Base-by-base conservation (phyloP, 352 stramenopile species). In the Aphanomyces euteiches region DNA sequence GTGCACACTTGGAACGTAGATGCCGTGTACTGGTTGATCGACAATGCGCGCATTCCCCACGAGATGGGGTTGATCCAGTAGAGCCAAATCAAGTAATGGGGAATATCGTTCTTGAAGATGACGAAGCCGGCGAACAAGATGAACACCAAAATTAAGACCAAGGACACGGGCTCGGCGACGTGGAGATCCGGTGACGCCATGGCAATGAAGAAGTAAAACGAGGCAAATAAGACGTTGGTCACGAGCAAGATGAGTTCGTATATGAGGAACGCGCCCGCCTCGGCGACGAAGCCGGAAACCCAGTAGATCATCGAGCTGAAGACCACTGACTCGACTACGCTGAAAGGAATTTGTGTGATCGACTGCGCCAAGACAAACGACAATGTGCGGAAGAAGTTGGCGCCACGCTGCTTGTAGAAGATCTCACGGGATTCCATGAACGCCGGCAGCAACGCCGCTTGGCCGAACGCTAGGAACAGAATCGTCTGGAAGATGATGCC, bases 291-390 rank as follows among this genome's bases (percentile, higher is more conserved):
- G 34, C 91, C 91, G 43, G 90, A 79, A n/a, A 50, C 2, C 43
- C 43, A 50, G 2, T 50, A 50, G 10, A 50, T 50, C 1, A 50
- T 50, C 43, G 43, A 50, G 43, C 43, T 2, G 17, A 50, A 50
- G 43, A 50, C 1, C 10, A 2, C 43, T 12, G 84, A 87, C 75
- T 97, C 89, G 40, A 93, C 72, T 2, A 89, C 2, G 17, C 43
- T 50, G 43, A 50, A 50, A 1, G 43, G 43, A n/a, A 50, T 50
- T 2, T 3, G 10, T 1, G 43, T n/a, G 43, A 50, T 50, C 43
- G 43, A 50, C 17, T 50, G 43, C 2, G 28, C 28, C 28, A 28
- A 28, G 28, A 28, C 28, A 28, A 28, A 28, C 28, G 28, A 28
- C 28, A 28, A 28, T 0, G 28, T 28, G 28, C 28, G 28, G 28